phyloP scores from a whole-genome alignment of 371 early-diverging fungal genomes.

The Syncephalastrum sp. region DNA sequence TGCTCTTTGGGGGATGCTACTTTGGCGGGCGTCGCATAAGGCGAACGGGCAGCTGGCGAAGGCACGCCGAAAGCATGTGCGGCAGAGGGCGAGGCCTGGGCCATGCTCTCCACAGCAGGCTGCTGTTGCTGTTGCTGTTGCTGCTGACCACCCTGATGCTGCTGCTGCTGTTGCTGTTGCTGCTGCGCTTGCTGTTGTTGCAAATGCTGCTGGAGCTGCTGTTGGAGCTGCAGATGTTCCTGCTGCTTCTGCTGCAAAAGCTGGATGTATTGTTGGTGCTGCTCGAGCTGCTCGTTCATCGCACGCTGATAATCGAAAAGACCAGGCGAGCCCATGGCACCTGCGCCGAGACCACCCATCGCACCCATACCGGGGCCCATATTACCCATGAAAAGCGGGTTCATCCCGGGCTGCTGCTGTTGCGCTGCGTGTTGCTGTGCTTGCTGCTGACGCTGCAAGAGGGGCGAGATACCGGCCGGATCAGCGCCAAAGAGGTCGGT shows the following conservation, averaged over 20 bases:
- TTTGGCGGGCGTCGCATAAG: background rate
- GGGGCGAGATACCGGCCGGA: conserved; percentile 16
- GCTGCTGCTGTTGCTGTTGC: conserved; percentile 26
- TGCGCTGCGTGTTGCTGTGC: conserved; percentile 15
- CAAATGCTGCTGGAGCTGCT: conserved; percentile 45
- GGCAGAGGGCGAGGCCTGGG: background rate
- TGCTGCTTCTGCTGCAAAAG: conserved; percentile 54
- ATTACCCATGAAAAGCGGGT: conserved; percentile 31
- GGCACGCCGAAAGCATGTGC: too few species aligned
- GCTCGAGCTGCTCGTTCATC: conserved; percentile 28
- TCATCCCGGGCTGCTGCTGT: conserved; percentile 21
- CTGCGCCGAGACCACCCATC: too few species aligned
- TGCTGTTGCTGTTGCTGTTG: conserved; percentile 11
- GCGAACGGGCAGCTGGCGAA: conserved; percentile 1
- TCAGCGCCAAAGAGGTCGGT: conserved; percentile 35
- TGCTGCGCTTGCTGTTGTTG: conserved; percentile 42
- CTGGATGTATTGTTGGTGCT: conserved; percentile 51
- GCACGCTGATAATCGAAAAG: conserved; percentile 41
- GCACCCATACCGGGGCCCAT: background rate
- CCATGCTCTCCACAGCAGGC: background rate
- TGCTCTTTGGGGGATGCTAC: conserved; percentile 5
- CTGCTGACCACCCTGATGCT: conserved; percentile 24
- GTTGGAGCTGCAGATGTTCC: conserved; percentile 50
- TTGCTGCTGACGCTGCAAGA: conserved; percentile 27
- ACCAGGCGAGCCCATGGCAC: conserved; percentile 16